These are phyloP conservation scores for Rubus idaeus DNA, from an alignment of 306 rosid species.

Conservation along the genomic window DNA sequence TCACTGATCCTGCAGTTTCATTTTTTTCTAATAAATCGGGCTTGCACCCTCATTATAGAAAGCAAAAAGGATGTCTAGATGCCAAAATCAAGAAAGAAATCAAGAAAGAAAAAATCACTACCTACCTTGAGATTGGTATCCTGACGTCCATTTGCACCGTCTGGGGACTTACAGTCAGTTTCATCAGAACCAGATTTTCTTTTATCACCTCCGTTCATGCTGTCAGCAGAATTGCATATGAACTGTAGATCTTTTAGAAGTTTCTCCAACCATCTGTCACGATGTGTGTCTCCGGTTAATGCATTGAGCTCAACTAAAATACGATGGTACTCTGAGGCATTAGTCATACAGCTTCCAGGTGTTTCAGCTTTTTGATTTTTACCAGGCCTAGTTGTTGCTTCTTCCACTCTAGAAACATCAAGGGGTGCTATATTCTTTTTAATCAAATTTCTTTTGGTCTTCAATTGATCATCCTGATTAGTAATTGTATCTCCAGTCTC, in stretches of 20 bases:
- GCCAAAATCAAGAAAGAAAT: background rate
- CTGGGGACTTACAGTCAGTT: constrained; percentile 34
- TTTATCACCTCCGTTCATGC: constrained; percentile 38
- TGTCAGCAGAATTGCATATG: constrained; percentile 53
- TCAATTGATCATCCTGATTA: constrained; percentile 63
- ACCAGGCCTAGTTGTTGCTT: constrained; percentile 47
- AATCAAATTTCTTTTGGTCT: constrained; percentile 53
- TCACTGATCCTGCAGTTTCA: background rate
- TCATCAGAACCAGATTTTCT: constrained; percentile 46
- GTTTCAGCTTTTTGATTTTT: constrained; percentile 65
- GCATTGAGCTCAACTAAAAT: constrained; percentile 52
- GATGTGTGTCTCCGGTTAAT: constrained; percentile 66
- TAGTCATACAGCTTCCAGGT: constrained; percentile 55
- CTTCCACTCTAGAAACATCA: constrained; percentile 73
- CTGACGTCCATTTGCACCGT: constrained; percentile 36
- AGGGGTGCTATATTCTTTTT: constrained; percentile 67
- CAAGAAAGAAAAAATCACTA: background rate
- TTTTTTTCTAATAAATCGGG: too few species aligned
- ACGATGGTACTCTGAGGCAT: constrained; percentile 51
- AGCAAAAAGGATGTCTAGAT: background rate
- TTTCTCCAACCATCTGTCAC: constrained; percentile 92
- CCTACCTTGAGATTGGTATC: constrained; percentile 58
- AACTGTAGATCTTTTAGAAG: constrained; percentile 60
- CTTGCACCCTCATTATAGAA: background rate
- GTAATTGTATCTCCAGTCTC: constrained; percentile 56